phyloP scores from a whole-genome alignment of 1,284 basidiomycete genomes.

The Trichosporon inkin region DNA sequence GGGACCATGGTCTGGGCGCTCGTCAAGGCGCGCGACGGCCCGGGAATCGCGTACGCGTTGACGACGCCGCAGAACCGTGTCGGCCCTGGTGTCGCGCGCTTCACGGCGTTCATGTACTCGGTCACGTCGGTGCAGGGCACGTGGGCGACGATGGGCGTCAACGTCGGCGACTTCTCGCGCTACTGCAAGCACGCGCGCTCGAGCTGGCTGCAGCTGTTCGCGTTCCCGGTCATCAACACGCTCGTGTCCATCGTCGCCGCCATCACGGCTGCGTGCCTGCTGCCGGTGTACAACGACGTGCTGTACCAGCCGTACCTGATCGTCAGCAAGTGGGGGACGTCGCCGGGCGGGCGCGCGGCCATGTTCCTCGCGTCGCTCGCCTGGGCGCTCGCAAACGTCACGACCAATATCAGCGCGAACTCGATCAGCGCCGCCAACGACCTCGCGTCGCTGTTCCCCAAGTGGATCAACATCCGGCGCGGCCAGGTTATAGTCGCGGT shows the following conservation, averaged over 20 bases:
- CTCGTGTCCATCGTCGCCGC: conserved; percentile 48
- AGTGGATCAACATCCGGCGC: conserved; percentile 68
- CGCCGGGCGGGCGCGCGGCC: conserved; percentile 53
- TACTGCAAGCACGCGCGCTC: conserved; percentile 15
- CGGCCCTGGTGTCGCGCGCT: conserved; percentile 9
- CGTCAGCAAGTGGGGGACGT: conserved; percentile 23
- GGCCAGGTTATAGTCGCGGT: conserved; percentile 70
- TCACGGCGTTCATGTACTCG: conserved; percentile 23
- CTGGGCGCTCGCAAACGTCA: conserved; percentile 64
- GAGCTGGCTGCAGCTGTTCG: conserved; percentile 19
- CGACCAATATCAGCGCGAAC: conserved; percentile 66
- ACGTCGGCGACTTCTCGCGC: conserved; percentile 24
- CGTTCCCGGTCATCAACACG: conserved; percentile 20
- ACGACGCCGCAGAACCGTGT: conserved; percentile 13
- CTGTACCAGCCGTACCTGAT: conserved; percentile 33
- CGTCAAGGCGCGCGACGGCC: conserved; percentile 47
- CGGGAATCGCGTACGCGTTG: conserved; percentile 54
- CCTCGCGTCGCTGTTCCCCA: conserved; percentile 57
- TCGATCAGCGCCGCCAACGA: conserved; percentile 73
- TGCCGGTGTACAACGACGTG: conserved; percentile 56
- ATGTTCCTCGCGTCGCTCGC: conserved; percentile 71
- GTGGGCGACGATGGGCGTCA: conserved; percentile 20
- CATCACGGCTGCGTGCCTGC: conserved; percentile 18
- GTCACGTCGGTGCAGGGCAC: conserved; percentile 20
- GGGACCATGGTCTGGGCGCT: conserved; percentile 63